Percentiles rank a stretch among this genome's conserved stretches.
phyloP scores from a whole-genome alignment of 371 early-diverging fungal species.

The Rhizomucor pusillus region DNA sequence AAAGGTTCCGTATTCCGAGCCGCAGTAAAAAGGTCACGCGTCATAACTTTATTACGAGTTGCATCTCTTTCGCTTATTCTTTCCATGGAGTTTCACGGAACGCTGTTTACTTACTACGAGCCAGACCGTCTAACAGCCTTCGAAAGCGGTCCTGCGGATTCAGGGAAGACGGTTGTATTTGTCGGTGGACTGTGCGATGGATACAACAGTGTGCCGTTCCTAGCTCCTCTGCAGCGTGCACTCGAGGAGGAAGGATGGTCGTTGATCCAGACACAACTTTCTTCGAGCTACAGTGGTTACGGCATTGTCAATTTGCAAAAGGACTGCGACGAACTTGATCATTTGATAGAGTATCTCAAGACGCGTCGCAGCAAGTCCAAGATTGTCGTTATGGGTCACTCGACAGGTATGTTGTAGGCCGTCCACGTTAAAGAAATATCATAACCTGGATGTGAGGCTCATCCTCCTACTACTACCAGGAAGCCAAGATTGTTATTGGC shows the following conservation, averaged over 20 bases:
- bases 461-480: conserved; percentile 19
- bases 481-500: conserved; percentile 48
- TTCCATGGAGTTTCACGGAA: conserved; percentile 15
- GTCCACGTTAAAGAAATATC: background rate
- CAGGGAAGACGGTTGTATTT: conserved; percentile 38
- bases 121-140: conserved; percentile 41
- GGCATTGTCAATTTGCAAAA: conserved; percentile 39
- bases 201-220: conserved; percentile 47
- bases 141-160: conserved; percentile 36
- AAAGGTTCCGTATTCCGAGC: too few species aligned
- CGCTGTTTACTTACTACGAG: conserved; percentile 13
- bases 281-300: conserved; percentile 50
- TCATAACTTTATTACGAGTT: too few species aligned
- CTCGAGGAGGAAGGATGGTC: conserved; percentile 35
- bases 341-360: conserved; percentile 31
- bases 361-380: conserved; percentile 30
- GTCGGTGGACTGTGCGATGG: conserved; percentile 52
- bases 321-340: conserved; percentile 43
- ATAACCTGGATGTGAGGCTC: background rate
- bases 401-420: conserved; percentile 31
- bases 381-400: conserved; percentile 53
- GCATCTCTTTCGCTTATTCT: too few species aligned
- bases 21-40: too few species aligned
- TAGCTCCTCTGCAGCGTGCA: conserved; percentile 23
- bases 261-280: conserved; percentile 46